phyloP scores from a whole-genome alignment of 495 filamentous ascomycete species.

The Penicillium atrosanguineum region DNA sequence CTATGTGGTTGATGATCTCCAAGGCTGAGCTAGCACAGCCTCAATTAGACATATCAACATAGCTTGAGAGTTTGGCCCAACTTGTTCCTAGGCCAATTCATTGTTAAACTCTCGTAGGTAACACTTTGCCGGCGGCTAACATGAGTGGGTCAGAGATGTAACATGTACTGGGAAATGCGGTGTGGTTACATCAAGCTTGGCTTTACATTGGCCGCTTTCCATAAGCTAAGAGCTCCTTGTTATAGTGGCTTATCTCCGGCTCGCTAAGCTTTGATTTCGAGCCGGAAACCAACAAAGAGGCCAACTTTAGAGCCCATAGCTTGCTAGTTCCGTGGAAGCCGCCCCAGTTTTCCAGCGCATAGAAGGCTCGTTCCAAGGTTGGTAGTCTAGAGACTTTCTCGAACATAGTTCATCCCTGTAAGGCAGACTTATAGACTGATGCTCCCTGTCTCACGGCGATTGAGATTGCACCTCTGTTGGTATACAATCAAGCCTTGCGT shows the following conservation, averaged over 20 bases:
- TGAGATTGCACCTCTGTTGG: neutral
- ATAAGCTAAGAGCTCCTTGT: neutral
- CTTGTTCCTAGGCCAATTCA: neutral
- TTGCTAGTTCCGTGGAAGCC: neutral
- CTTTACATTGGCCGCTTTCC: neutral
- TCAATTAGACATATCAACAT: neutral
- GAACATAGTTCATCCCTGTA: neutral
- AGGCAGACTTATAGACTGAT: neutral
- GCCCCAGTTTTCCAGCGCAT: neutral
- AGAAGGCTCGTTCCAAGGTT: neutral
- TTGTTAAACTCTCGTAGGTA: neutral
- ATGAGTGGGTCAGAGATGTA: slow-evolving; percentile 9
- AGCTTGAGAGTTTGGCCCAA: neutral
- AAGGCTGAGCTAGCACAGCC: neutral
- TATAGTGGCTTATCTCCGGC: neutral
- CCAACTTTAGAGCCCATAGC: slow-evolving; percentile 8
- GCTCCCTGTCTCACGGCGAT: neutral
- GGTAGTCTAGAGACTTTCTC: neutral
- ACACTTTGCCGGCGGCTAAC: slow-evolving; percentile 12
- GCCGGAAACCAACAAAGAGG: slow-evolving; percentile 20
- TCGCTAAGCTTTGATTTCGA: slow-evolving; percentile 1
- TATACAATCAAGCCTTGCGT: neutral
- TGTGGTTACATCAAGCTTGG: slow-evolving; percentile 7
- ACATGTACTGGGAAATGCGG: slow-evolving; percentile 3
- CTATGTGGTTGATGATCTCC: neutral